These are phyloP conservation scores for Eremochloa ophiuroides DNA, from an alignment of 176 grass and related monocot species.

Conservation along the genomic window DNA sequence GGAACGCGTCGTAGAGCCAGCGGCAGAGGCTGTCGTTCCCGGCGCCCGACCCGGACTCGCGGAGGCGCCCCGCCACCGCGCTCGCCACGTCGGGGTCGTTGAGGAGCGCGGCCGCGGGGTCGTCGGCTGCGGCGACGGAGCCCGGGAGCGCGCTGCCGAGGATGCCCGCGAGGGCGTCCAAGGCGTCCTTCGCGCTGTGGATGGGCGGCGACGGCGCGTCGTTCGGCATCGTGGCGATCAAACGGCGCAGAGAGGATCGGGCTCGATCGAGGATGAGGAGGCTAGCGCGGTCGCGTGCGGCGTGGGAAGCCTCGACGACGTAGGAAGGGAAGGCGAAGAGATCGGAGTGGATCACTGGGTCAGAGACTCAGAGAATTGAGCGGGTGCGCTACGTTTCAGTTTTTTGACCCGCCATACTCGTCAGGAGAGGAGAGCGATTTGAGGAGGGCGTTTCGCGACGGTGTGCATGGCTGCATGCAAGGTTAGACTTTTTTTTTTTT, in stretches of 20 bases:
- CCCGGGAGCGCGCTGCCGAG: conserved; percentile 36
- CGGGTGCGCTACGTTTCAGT: conserved; percentile 1
- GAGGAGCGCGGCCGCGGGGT: conserved; percentile 56
- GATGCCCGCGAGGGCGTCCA: conserved; percentile 48
- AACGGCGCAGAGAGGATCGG: neutral
- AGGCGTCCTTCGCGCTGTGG: conserved; percentile 39
- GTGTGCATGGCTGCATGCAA: neutral
- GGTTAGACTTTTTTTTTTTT: too few relatives aligned
- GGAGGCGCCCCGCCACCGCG: conserved; percentile 39
- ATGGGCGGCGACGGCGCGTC: conserved; percentile 30
- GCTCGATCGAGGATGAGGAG: neutral
- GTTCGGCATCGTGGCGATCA: conserved; percentile 6
- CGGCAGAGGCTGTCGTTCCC: conserved; percentile 62
- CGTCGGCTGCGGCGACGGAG: conserved; percentile 17
- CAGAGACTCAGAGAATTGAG: neutral
- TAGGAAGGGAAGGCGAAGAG: neutral
- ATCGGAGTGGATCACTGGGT: neutral
- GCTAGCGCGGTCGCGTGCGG: neutral
- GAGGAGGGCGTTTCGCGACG: neutral
- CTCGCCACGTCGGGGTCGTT: conserved; percentile 33
- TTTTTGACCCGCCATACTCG: conserved; percentile 18
- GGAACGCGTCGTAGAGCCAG: conserved; percentile 88
- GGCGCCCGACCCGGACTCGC: conserved; percentile 32
- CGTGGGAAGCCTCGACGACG: neutral
- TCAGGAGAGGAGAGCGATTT: conserved; percentile 1